Evolutionary conservation across 495 filamentous ascomycete genomes (phyloP).

Genomic region (Penicillium manginii): DNA sequence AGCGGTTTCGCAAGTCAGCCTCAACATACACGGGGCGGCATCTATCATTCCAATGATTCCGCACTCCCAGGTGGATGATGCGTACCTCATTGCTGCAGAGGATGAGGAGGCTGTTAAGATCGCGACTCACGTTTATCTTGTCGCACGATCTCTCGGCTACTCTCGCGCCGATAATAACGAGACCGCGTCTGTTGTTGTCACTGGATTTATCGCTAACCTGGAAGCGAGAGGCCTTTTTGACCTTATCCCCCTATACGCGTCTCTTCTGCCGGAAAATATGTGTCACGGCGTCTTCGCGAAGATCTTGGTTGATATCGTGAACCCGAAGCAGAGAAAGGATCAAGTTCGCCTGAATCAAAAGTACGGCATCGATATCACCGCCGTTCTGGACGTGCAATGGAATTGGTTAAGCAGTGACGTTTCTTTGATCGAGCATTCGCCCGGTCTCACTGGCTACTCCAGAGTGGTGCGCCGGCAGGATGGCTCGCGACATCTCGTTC

Average conservation of each 20-base stretch:
- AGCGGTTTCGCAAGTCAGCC: constrained; percentile 40
- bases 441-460: constrained; percentile 34
- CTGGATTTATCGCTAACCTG: constrained; percentile 78
- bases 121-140: constrained; percentile 54
- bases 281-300: constrained; percentile 49
- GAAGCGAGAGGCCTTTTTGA: constrained; percentile 68
- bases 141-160: constrained; percentile 43
- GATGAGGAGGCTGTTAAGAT: constrained; percentile 48
- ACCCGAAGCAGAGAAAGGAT: constrained; percentile 52
- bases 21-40: constrained; percentile 21
- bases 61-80: constrained; percentile 34
- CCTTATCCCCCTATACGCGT: constrained; percentile 83
- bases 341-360: constrained; percentile 57
- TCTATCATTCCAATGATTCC: constrained; percentile 40
- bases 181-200: constrained; percentile 53
- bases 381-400: constrained; percentile 60
- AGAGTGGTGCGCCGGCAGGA: constrained; percentile 39
- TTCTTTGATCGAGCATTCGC: constrained; percentile 38
- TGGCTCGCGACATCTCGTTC: constrained; percentile 35
- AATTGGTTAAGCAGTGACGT: constrained; percentile 45
- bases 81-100: constrained; percentile 42
- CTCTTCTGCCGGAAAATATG: constrained; percentile 62
- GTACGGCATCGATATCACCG: constrained; percentile 54
- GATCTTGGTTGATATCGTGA: constrained; percentile 65
- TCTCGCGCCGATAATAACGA: constrained; percentile 36